Base-by-base conservation (phyloP, 306 rosid species). In the Castanea sativa region DNA sequence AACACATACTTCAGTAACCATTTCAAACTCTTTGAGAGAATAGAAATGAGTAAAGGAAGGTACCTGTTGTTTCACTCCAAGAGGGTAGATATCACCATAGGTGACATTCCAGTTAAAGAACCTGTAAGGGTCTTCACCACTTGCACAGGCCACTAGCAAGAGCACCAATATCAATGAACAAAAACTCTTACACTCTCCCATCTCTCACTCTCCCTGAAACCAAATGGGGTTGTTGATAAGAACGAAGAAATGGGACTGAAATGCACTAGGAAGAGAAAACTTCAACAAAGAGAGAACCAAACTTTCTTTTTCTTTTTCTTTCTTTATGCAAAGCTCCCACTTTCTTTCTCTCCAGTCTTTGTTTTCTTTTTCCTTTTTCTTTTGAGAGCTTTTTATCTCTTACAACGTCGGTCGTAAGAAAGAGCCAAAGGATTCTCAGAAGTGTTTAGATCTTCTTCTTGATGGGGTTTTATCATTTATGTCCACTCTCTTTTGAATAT, bases 71-170 rank as follows among this genome's bases (percentile, higher is more conserved):
- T 86, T 93, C 10, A 90, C 83, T 60, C 98, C 98, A 72, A 93
- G 94, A 59, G 98, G 98, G 81, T 83, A 91, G 43, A 93, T 93
- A 75, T 93, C 98, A 13, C 98, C 97, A 75, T 89, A 93, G 5
- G 95, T 92, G 76, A 93, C 86, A 73, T 90, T 92, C 97, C 98
- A 93, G 55, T 77, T 79, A 53, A 70, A 88, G 84, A 92, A 93
- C 70, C 88, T 92, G 78, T 93, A 93, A 23, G 98, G 96, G 65
- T 89, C 93, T 33, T 90, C 98, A 2, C 90, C 97, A 77, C 13
- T 80, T 21, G 86, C 78, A 83, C 74, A 90, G 80, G 74, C 78
- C 52, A 85, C 58, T 70, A 87, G 79, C 83, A 91, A 76, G 56
- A 88, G 56, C n/a, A 84, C 32, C 35, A 87, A 20, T 9, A 88